Conservation (phyloP, 139 green algal genomes). For the Gonium pectorale region DNA sequence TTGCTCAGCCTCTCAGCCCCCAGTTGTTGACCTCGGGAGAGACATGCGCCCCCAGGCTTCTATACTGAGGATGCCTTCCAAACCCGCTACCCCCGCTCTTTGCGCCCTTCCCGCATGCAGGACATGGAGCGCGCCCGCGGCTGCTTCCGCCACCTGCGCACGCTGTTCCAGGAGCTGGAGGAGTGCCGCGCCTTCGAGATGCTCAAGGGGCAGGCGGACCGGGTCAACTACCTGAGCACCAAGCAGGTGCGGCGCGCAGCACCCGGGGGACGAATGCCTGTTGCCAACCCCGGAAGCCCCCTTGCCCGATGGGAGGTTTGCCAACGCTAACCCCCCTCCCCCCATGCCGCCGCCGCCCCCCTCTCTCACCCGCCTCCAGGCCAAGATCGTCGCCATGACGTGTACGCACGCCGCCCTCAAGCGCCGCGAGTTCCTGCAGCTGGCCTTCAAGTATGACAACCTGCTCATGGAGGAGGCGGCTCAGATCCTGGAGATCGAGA, state of each 20-base stretch:
- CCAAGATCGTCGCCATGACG: conserved; percentile 99
- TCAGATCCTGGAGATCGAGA: conserved; percentile 99
- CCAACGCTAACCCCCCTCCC: background rate
- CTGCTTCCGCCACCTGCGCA: conserved; percentile 92
- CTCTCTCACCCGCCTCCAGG: conserved; percentile 64
- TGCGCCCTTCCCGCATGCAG: conserved; percentile 28
- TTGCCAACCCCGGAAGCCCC: too few species aligned
- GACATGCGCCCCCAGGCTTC: too few species aligned
- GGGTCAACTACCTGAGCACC: conserved; percentile 97
- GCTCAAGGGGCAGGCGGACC: conserved; percentile 89
- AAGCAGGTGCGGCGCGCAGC: conserved; percentile 73
- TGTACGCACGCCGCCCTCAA: conserved; percentile 99
- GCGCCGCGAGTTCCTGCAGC: conserved; percentile 93
- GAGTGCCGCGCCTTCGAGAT: conserved; percentile 98
- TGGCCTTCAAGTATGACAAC: conserved; percentile 98
- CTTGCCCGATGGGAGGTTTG: too few species aligned
- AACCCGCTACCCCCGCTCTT: background rate
- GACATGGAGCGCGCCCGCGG: conserved; percentile 77
- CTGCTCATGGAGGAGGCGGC: conserved; percentile 98
- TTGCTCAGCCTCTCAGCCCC: too few species aligned
- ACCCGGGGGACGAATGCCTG: too few species aligned
- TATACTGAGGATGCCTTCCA: background rate
- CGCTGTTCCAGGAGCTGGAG: conserved; percentile 96
- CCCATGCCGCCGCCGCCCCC: background rate
- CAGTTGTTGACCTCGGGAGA: too few species aligned